phyloP scores from a whole-genome alignment of 164 flowering plant species.

The Umbellularia californica region DNA sequence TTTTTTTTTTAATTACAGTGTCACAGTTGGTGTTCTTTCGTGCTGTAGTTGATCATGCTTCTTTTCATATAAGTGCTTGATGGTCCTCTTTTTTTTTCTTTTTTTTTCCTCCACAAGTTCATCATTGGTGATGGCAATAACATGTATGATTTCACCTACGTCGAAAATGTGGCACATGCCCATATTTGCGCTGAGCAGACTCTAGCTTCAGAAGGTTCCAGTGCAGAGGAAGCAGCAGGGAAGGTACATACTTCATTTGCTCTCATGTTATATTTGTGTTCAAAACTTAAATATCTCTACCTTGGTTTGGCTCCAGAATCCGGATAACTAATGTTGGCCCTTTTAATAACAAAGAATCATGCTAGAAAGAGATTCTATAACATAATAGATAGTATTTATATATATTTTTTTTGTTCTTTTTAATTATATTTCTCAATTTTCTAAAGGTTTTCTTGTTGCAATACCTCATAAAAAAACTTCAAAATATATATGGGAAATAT shows the following conservation, averaged over 20 bases:
- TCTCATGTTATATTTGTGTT: conserved; percentile 1
- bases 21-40: background rate
- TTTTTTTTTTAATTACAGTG: background rate
- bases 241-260: conserved; percentile 43
- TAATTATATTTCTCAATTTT: too few species aligned
- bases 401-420: too few species aligned
- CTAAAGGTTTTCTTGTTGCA: too few species aligned
- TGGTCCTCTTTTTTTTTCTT: background rate
- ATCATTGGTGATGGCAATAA: conserved; percentile 96
- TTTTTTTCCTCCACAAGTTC: conserved; percentile 42
- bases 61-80: background rate
- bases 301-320: background rate
- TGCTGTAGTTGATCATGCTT: background rate
- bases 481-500: too few species aligned
- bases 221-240: conserved; percentile 79
- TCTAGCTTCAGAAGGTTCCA: conserved; percentile 57
- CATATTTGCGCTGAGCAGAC: conserved; percentile 95
- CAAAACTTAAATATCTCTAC: background rate
- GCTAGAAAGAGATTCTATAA: background rate
- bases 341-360: background rate
- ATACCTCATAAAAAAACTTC: too few species aligned
- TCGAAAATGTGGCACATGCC: conserved; percentile 95
- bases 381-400: background rate
- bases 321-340: background rate
- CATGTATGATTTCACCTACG: conserved; percentile 88